These are phyloP conservation scores for Bassia scoparia DNA, from an alignment of 148 eudicot genomes.

Conservation along the genomic window DNA sequence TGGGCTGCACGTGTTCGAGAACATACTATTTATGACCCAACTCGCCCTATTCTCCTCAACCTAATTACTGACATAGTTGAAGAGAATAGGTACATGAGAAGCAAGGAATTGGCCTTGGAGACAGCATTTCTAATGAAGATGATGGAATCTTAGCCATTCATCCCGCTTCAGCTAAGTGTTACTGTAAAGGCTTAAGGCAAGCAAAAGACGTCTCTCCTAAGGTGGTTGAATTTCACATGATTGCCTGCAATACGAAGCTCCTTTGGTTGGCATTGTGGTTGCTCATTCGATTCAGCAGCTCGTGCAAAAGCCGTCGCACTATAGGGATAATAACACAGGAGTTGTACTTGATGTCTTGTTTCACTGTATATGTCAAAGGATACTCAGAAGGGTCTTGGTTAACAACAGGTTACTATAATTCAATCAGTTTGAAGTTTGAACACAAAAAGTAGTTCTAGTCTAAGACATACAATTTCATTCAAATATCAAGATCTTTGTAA, in stretches of 20 bases:
- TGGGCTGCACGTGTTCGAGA: conserved; percentile 86
- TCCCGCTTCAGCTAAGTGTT: background rate
- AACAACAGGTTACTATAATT: no score
- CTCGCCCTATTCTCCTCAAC: conserved; percentile 74
- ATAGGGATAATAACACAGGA: no score
- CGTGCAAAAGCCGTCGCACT: no score
- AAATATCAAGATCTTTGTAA: background rate
- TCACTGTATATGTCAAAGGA: background rate
- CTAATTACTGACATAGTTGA: conserved; percentile 71
- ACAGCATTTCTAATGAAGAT: conserved; percentile 74
- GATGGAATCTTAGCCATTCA: conserved; percentile 43
- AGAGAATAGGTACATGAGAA: conserved; percentile 79
- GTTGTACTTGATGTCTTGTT: background rate
- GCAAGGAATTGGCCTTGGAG: conserved; percentile 85
- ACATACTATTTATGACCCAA: conserved; percentile 57
- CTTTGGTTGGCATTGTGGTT: background rate
- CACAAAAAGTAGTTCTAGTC: no score
- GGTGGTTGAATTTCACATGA: background rate
- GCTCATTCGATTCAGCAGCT: no score
- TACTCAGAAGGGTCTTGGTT: no score
- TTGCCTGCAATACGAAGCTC: background rate
- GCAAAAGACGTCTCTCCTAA: background rate
- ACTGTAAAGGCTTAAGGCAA: background rate
- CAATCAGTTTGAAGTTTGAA: no score
- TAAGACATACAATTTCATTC: no score